Base-by-base conservation (phyloP, 1,284 basidiomycete genomes). In the Trichosporon sp. region DNA sequence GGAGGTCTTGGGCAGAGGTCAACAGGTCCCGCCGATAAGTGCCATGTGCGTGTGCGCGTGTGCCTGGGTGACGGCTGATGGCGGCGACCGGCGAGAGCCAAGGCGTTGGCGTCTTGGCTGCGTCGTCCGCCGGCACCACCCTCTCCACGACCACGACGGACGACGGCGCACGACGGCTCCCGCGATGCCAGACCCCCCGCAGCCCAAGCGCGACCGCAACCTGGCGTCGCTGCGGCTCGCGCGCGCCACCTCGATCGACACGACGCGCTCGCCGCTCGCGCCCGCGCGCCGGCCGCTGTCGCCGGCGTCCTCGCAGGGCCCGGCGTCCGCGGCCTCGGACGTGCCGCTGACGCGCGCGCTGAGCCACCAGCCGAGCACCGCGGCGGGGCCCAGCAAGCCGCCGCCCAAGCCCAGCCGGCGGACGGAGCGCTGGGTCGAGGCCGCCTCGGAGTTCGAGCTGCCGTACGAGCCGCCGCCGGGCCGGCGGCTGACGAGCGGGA, bases 381-480 rank as follows among this genome's bases (percentile, higher is more conserved):
- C 56, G 9, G 27, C 56, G 5, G 29, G 38, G 3, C 38, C 27
- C 27, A 31, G 56, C 8, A 60, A 31, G 29, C 29, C 38, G 15
- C 18, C 18, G 18, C 38, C 38, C 13, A 31, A 29, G 15, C 8
- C 27, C 4, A 4, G 11, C 53, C 25, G 29, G 12, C 27, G 53
- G 53, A 31, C 53, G 2, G 56, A 60, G 18, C 56, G 56, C 56
- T 60, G 56, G 56, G 56, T 60, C 56, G 56, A 60, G 31, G 56
- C 56, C 3, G 56, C 56, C 5, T 11, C 15, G 3, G 56, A 60
- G 56, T 60, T 25, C 18, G 56, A 60, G 29, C 56, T 60, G 1
- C 18, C 27, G 11, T 9, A 29, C 23, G 13, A 7, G 13, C 27
- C 53, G 15, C 25, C 11, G 13, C 15, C 44, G 44, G 7, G 44